These are phyloP conservation scores for Salix caprea DNA, from an alignment of 345 rosid species.

Conservation along the genomic window DNA sequence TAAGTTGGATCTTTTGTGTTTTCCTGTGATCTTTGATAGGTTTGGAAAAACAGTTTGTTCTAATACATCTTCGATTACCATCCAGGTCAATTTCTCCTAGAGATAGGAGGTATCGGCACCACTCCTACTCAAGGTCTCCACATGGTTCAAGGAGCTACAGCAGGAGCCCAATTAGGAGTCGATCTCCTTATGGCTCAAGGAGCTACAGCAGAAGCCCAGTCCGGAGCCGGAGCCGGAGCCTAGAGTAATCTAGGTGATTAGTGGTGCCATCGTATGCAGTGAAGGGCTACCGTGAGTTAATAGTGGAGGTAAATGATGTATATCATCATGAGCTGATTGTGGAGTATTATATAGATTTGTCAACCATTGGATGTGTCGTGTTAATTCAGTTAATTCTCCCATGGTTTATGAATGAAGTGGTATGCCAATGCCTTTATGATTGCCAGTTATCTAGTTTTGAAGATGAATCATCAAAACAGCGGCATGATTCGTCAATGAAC, in stretches of 20 bases:
- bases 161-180: conserved; percentile 30
- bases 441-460: neutral
- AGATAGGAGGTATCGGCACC: conserved; percentile 43
- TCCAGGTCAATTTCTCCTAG: conserved; percentile 66
- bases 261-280: neutral
- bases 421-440: neutral
- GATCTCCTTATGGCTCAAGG: conserved; percentile 5
- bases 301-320: neutral
- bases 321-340: neutral
- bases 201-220: conserved; percentile 36
- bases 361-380: neutral
- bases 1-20: neutral
- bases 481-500: too few relatives aligned
- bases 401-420: neutral
- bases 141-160: conserved; percentile 45
- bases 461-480: too few relatives aligned
- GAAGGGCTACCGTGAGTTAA: neutral
- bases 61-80: neutral
- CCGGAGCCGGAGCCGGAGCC: conserved; percentile 35
- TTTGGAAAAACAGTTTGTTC: neutral
- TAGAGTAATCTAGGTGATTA: conserved; percentile 31
- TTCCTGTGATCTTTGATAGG: neutral
- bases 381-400: neutral
- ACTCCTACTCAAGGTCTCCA: conserved; percentile 54
- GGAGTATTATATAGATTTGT: neutral